Evolutionary conservation across 1,284 basidiomycete genomes (phyloP).

Genomic region (Mycena citricolor): DNA sequence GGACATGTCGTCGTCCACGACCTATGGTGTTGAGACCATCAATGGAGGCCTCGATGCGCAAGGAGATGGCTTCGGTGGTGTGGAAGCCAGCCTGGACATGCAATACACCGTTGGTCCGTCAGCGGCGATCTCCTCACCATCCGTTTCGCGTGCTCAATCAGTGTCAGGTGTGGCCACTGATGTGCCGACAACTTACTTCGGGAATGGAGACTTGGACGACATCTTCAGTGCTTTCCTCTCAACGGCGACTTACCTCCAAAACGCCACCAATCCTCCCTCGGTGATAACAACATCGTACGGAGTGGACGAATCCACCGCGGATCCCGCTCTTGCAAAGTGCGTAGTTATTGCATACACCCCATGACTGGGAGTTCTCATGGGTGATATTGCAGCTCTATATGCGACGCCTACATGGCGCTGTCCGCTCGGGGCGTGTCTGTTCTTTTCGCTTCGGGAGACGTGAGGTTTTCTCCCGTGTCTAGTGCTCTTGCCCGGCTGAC

Average conservation of each 20-base stretch:
- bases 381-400: slow-evolving; percentile 13
- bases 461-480: slow-evolving; percentile 19
- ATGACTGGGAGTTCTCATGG: slow-evolving; percentile 3
- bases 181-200: slow-evolving; percentile 30
- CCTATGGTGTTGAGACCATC: slow-evolving; percentile 32
- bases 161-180: slow-evolving; percentile 30
- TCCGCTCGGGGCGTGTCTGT: slow-evolving; percentile 64
- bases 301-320: slow-evolving; percentile 21
- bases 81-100: slow-evolving; percentile 33
- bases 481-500: background rate
- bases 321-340: slow-evolving; percentile 18
- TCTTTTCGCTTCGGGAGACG: slow-evolving; percentile 65
- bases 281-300: slow-evolving; percentile 40
- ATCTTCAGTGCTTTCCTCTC: slow-evolving; percentile 35
- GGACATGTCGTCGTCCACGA: slow-evolving; percentile 24
- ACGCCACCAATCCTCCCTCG: slow-evolving; percentile 27
- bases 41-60: slow-evolving; percentile 49
- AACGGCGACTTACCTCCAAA: slow-evolving; percentile 32
- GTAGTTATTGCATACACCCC: slow-evolving; percentile 5
- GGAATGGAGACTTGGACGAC: slow-evolving; percentile 26
- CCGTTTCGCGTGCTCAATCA: background rate
- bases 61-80: slow-evolving; percentile 35
- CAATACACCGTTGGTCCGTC: slow-evolving; percentile 36
- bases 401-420: slow-evolving; percentile 25
- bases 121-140: background rate